A percentile compares a stretch with the other conserved stretches of the same genome.
phyloP scores from a whole-genome alignment of 306 rosid genomes.

The Vigna unguiculata region DNA sequence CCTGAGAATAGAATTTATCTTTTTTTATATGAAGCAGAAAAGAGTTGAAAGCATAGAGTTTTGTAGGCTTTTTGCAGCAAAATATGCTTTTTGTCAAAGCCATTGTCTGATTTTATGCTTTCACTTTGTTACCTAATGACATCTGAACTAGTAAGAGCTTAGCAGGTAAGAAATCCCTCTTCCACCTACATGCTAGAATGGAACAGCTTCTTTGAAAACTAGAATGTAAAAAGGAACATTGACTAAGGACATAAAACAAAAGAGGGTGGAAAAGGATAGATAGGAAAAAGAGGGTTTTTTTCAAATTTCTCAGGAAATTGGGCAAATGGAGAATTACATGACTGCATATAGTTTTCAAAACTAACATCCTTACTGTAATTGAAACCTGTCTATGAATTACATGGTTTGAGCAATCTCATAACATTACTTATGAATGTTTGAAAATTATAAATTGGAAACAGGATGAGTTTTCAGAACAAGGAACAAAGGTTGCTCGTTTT shows the following conservation, averaged over 20 bases:
- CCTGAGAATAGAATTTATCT: not conserved
- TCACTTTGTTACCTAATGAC: slow-evolving; percentile 33
- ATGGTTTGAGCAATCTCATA: not conserved
- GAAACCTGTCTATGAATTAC: not conserved
- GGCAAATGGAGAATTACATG: not conserved
- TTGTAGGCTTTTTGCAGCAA: not conserved
- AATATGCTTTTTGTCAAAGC: slow-evolving; percentile 26
- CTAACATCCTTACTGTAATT: not conserved
- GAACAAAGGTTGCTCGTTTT: not conserved
- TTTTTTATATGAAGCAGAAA: slow-evolving; percentile 22
- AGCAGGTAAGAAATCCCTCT: slow-evolving; percentile 34
- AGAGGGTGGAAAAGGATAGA: not conserved
- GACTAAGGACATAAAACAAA: not conserved
- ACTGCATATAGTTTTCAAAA: not conserved
- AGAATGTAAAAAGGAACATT: slow-evolving; percentile 7
- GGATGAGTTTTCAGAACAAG: not conserved
- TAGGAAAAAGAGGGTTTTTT: not conserved
- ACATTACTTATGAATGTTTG: not conserved
- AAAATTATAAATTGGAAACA: not conserved
- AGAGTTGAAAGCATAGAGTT: slow-evolving; percentile 1
- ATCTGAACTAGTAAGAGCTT: slow-evolving; percentile 30
- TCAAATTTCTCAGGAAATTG: not conserved
- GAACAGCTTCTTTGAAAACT: not conserved
- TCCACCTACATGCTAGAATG: slow-evolving; percentile 10
- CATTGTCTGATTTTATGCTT: slow-evolving; percentile 35